These are phyloP conservation scores for Hanseniaspora gamundiae DNA, from an alignment of 1,139 yeast genomes.

Conservation along the genomic window DNA sequence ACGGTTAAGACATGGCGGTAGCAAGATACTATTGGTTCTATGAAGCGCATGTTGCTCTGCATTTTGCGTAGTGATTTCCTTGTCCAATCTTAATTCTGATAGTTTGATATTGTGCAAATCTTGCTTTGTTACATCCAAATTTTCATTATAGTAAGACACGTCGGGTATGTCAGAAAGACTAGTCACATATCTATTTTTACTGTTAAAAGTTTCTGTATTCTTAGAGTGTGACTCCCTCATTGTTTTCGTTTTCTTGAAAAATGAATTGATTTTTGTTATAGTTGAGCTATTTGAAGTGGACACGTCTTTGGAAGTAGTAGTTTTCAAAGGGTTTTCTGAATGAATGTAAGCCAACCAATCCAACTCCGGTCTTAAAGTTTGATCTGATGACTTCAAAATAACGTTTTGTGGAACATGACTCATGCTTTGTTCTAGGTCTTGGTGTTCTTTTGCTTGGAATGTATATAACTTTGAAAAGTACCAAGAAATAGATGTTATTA, in stretches of 20 bases:
- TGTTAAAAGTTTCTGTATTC: slow-evolving; percentile 1
- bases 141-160: slow-evolving; percentile 10
- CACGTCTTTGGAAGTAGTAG: neutral
- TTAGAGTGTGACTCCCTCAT: slow-evolving; percentile 3
- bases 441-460: neutral
- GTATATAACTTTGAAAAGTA: slow-evolving; percentile 1
- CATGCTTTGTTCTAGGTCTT: neutral
- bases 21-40: slow-evolving; percentile 19
- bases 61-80: slow-evolving; percentile 6
- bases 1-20: slow-evolving; percentile 20
- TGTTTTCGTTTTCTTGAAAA: slow-evolving; percentile 2
- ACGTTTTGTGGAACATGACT: slow-evolving; percentile 1
- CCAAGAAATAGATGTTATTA: slow-evolving; percentile 3
- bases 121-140: slow-evolving; percentile 2
- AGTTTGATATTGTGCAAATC: neutral
- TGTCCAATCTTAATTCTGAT: neutral
- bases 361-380: slow-evolving; percentile 23
- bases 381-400: slow-evolving; percentile 22
- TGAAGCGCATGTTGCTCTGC: slow-evolving; percentile 17
- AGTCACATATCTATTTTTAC: slow-evolving; percentile 12
- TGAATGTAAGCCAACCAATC: slow-evolving; percentile 9
- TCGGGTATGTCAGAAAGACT: slow-evolving; percentile 21
- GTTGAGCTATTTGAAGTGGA: neutral
- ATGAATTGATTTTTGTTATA: neutral
- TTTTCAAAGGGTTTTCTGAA: neutral